A percentile compares a stretch with the other conserved stretches of the same genome.
phyloP scores from a whole-genome alignment of 495 filamentous ascomycete genomes.

The Xylaria castorea region DNA sequence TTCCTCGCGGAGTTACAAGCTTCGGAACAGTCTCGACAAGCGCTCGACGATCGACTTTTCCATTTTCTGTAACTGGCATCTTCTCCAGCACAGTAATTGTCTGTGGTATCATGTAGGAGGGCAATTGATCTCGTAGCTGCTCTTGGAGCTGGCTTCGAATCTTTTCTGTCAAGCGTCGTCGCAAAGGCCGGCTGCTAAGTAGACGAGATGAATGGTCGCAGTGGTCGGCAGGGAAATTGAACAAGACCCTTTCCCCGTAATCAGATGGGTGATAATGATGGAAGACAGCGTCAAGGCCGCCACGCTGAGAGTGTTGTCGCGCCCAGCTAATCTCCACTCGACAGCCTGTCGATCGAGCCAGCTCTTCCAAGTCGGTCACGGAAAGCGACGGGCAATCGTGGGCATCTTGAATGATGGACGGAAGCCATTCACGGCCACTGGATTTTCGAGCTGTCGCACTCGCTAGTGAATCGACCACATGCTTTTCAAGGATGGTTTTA shows the following conservation, averaged over 20 bases:
- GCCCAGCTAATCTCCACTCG: constrained; percentile 34
- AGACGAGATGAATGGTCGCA: background rate
- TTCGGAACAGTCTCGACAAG: background rate
- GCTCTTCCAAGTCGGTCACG: constrained; percentile 18
- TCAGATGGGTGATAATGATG: constrained; percentile 14
- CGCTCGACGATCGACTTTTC: constrained; percentile 25
- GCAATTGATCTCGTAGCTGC: constrained; percentile 29
- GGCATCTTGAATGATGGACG: background rate
- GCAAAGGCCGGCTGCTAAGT: constrained; percentile 19
- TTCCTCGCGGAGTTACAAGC: background rate
- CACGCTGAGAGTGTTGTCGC: constrained; percentile 29
- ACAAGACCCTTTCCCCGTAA: background rate
- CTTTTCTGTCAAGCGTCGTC: constrained; percentile 6
- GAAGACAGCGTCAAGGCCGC: constrained; percentile 32
- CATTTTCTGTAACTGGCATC: constrained; percentile 36
- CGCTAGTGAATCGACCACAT: constrained; percentile 1
- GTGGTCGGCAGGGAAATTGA: constrained; percentile 18
- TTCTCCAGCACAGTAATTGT: constrained; percentile 40
- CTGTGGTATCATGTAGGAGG: constrained; percentile 45
- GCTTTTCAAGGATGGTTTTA: constrained; percentile 1
- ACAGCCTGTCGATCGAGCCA: constrained; percentile 24
- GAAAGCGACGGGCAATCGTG: background rate
- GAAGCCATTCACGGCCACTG: background rate
- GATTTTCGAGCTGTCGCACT: background rate
- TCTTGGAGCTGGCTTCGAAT: constrained; percentile 16